Percentiles rank a stretch among this genome's conserved stretches.
phyloP scores from a whole-genome alignment of 139 green algal genomes.

The Coelastrella sp. region DNA sequence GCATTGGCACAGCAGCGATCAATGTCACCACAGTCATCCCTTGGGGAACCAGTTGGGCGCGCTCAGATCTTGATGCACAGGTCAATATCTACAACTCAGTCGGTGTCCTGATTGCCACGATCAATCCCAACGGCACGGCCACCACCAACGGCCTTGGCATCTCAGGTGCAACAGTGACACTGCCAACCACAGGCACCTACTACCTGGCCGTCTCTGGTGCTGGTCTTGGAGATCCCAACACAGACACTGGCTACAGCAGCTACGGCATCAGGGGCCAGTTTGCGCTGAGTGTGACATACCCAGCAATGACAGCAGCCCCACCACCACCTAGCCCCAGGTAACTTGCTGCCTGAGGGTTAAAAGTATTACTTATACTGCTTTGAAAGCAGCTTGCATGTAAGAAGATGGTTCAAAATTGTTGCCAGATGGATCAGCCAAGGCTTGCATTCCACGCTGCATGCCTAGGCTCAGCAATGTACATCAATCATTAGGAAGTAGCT shows the following conservation, averaged over 20 bases:
- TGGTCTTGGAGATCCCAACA: neutral
- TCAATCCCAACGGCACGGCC: neutral
- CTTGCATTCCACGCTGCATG: too few species aligned
- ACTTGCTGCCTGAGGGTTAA: too few species aligned
- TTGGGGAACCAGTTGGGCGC: neutral
- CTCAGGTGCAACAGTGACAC: neutral
- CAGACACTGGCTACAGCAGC: neutral
- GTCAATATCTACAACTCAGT: neutral
- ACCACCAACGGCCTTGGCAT: neutral
- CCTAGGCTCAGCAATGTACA: too few species aligned
- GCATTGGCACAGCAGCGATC: neutral
- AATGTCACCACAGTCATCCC: too few species aligned
- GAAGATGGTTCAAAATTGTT: too few species aligned
- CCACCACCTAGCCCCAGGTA: neutral
- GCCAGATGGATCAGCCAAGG: too few species aligned
- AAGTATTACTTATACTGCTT: too few species aligned
- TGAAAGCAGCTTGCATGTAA: too few species aligned
- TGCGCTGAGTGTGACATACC: neutral
- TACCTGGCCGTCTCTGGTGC: constrained; percentile 10
- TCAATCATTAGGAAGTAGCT: too few species aligned
- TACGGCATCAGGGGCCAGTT: constrained; percentile 25
- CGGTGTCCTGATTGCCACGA: neutral
- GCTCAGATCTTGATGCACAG: neutral
- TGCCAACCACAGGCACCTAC: neutral
- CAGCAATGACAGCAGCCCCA: neutral